Conservation (phyloP, 2,329 filamentous ascomycete genomes). For the Fusarium irregulare region DNA sequence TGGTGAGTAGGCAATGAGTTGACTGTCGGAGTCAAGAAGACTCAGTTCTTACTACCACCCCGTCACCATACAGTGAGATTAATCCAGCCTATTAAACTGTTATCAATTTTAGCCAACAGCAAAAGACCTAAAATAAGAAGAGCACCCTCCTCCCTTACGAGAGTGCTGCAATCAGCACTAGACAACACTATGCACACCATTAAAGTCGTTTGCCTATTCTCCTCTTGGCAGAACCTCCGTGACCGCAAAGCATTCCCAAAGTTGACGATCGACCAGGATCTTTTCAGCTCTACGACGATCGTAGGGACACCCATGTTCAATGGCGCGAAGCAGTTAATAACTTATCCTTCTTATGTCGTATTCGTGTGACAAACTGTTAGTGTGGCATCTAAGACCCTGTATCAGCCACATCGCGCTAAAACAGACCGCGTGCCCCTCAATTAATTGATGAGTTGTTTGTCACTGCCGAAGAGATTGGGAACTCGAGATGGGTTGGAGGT, state of each 20-base stretch:
- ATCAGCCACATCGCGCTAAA: conserved; percentile 30
- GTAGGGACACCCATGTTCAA: conserved; percentile 10
- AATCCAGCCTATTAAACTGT: not conserved
- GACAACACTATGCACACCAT: not conserved
- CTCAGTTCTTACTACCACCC: too few relatives aligned
- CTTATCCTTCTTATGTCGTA: not conserved
- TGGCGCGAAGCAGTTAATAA: not conserved
- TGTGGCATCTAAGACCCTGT: not conserved
- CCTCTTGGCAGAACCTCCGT: not conserved
- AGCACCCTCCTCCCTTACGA: not conserved
- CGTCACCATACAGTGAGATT: not conserved
- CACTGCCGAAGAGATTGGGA: not conserved
- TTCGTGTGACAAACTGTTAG: not conserved
- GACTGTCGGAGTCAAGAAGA: not conserved
- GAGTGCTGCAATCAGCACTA: not conserved
- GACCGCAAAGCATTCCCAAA: conserved; percentile 18
- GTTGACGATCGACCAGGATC: conserved; percentile 1
- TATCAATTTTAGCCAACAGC: not conserved
- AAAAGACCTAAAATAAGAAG: accelerated
- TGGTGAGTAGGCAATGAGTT: not conserved
- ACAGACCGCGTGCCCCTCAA: conserved; percentile 17
- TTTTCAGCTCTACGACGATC: conserved; percentile 34
- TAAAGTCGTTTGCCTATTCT: not conserved
- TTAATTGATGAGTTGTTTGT: conserved; percentile 4
- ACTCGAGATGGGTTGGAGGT: not conserved